phyloP scores from a whole-genome alignment of 2,329 filamentous ascomycete genomes.

The Aspergillus viridinutans region DNA sequence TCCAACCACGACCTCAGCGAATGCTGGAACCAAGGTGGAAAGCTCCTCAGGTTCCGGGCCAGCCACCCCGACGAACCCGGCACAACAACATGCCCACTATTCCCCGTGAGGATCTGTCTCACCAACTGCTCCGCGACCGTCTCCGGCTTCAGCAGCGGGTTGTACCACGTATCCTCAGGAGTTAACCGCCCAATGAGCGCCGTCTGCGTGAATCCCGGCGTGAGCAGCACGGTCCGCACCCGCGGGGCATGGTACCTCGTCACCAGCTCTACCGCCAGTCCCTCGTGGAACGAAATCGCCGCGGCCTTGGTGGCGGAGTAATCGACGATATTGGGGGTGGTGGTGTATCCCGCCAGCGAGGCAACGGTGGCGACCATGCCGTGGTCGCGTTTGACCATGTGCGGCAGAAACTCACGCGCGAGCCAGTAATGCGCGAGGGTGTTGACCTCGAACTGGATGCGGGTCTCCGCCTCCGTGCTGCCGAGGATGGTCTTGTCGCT shows the following conservation, averaged over 20 bases:
- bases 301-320: constrained; percentile 66
- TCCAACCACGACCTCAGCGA: constrained; percentile 42
- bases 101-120: constrained; percentile 54
- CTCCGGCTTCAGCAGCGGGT: constrained; percentile 54
- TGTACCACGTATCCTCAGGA: constrained; percentile 48
- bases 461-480: constrained; percentile 54
- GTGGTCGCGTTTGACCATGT: constrained; percentile 61
- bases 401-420: constrained; percentile 63
- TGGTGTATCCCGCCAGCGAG: constrained; percentile 58
- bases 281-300: constrained; percentile 65
- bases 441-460: constrained; percentile 67
- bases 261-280: constrained; percentile 54
- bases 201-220: constrained; percentile 60
- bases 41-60: constrained; percentile 39
- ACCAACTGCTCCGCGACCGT: constrained; percentile 63
- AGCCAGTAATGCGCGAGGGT: constrained; percentile 63
- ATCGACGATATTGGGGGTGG: constrained; percentile 62
- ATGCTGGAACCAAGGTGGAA: constrained; percentile 63
- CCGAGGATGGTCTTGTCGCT: constrained; percentile 59
- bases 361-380: constrained; percentile 70
- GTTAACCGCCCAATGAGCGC: constrained; percentile 57
- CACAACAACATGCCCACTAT: constrained; percentile 54
- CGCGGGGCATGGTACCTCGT: constrained; percentile 59
- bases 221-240: constrained; percentile 61
- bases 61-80: constrained; percentile 48